Conservation (phyloP, 192 early-diverging fungal genomes). For the Neocallimastix lanati region DNA sequence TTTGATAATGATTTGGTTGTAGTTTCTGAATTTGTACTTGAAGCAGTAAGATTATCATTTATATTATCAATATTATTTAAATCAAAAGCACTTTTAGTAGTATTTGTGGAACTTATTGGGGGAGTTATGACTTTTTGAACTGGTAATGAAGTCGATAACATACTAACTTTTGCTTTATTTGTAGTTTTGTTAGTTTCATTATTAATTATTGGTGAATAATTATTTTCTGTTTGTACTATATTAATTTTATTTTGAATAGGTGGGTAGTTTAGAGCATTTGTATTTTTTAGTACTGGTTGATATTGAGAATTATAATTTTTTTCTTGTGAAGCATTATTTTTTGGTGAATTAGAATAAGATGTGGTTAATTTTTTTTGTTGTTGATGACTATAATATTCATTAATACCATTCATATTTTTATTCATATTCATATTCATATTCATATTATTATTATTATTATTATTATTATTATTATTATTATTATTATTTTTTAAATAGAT, state of each 20-base stretch:
- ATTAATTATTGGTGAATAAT: too few relatives aligned
- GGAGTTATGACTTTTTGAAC: background rate
- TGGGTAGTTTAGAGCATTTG: background rate
- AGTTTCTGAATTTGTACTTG: background rate
- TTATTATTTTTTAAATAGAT: background rate
- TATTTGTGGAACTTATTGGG: background rate
- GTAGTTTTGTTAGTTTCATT: background rate
- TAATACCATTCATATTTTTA: too few relatives aligned
- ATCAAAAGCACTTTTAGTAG: background rate
- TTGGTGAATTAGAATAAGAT: background rate
- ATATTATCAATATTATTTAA: background rate
- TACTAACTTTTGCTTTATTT: too few relatives aligned
- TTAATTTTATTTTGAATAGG: background rate
- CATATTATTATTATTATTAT: too few relatives aligned
- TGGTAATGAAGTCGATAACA: background rate
- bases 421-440: too few relatives aligned
- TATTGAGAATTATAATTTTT: background rate
- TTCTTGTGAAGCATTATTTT: too few relatives aligned
- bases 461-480: too few relatives aligned
- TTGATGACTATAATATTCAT: background rate
- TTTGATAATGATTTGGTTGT: too few relatives aligned
- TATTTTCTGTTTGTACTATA: too few relatives aligned
- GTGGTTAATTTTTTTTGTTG: too few relatives aligned
- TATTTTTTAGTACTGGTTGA: background rate
- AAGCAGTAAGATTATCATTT: background rate